Conservation (phyloP, 176 grass and related monocot genomes). For the Microstegium vimineum region DNA sequence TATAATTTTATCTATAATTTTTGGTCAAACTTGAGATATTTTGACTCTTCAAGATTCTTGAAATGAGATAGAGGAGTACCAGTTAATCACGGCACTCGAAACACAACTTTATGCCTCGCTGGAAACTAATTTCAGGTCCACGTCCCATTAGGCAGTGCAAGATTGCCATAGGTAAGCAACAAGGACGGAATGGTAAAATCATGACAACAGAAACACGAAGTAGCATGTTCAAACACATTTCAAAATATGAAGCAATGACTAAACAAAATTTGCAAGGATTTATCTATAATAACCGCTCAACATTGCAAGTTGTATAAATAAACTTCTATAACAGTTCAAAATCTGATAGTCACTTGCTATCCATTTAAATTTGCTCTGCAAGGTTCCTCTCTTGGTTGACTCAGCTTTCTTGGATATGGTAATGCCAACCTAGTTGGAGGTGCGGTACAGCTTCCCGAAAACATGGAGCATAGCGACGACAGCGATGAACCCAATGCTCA, state of each 20-base stretch:
- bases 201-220: neutral
- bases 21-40: too few relatives aligned
- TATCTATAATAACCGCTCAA: neutral
- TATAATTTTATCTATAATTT: too few relatives aligned
- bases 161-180: neutral
- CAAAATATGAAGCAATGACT: neutral
- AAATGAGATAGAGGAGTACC: too few relatives aligned
- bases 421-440: constrained; percentile 31
- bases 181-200: neutral
- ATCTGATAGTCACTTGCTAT: constrained; percentile 10
- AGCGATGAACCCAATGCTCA: constrained; percentile 90
- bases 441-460: constrained; percentile 77
- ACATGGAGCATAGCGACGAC: constrained; percentile 81
- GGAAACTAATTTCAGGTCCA: neutral
- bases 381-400: neutral
- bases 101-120: neutral
- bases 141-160: neutral
- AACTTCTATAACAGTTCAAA: neutral
- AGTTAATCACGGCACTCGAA: too few relatives aligned
- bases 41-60: too few relatives aligned
- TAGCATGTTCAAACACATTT: neutral
- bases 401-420: neutral
- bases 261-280: neutral
- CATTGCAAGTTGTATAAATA: constrained; percentile 18
- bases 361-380: neutral